Base-by-base conservation (phyloP, 768 basidiomycete species). In the Plicaturopsis crispa region DNA sequence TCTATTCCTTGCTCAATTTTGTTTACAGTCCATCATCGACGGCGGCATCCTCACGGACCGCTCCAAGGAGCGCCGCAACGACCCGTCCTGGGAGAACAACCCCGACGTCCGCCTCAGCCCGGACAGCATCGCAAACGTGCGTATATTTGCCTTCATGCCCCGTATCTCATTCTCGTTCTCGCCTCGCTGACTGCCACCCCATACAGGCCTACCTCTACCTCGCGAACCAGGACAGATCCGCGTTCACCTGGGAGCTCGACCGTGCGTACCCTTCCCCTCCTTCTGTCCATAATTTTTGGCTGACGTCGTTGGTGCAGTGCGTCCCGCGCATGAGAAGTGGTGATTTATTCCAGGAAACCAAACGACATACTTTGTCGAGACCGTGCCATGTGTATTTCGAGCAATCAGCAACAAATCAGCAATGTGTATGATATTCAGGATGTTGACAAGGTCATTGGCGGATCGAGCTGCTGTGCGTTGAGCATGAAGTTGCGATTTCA, bases 201-300 rank as follows among this genome's bases (percentile, higher is more conserved):
- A 14, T 35, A 7, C 44, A 86, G 84, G 60, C 78, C 1, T 84
- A 85, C 49, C 58, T 82, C 23, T 73, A 72, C 51, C 73, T 88
- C 14, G 70, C 64, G 5, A 70, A 75, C 36, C 85, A 86, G 58
- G 80, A 83, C 37, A 68, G 73, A 20, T 80, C 80, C 28, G 72
- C 80, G 5, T 83, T 73, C 80, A 79, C 81, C 6, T 88, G 83
- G 82, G 84, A 87, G 52, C 65, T 88, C 20, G 84, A 87, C 45
- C 62, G 84, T 85, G 50, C 63, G 82, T 61, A 3, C 35, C 14
- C 17, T 31, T 31, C 22, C 6, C 1, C 20, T 17, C 19, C 1
- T 13, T n/a, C 18, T 10, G 14, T 5, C 2, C 18, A n/a, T 19
- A 10, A 4, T 22, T 10, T 23, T 38, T 1, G 36, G 35, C 4